These are phyloP conservation scores for Incumbomyces lentus DNA, from an alignment of 2,329 filamentous ascomycete genomes.

Conservation along the genomic window DNA sequence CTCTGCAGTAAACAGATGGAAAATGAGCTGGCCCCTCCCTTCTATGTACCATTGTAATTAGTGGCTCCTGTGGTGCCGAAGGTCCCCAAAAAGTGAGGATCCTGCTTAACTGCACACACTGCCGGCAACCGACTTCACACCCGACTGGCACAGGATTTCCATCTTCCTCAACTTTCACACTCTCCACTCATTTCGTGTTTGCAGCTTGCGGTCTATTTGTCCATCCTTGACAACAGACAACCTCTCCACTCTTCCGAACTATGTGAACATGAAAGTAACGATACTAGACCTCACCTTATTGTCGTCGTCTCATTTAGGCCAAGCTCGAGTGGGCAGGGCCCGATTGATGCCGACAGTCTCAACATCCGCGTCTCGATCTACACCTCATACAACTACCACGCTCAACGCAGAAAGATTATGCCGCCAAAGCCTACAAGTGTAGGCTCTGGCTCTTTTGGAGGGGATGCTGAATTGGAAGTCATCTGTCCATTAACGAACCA, in stretches of 20 bases:
- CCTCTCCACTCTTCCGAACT: neutral
- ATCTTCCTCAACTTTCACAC: neutral
- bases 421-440: conserved; percentile 79
- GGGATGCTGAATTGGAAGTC: conserved; percentile 85
- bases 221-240: conserved; percentile 4
- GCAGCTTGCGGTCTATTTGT: conserved; percentile 5
- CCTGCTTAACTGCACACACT: too few relatives aligned
- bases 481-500: conserved; percentile 92
- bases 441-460: conserved; percentile 77
- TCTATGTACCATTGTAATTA: neutral
- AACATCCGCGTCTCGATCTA: neutral
- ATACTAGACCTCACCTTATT: neutral
- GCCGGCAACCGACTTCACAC: too few relatives aligned
- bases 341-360: conserved; percentile 8
- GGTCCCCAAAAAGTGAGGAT: too few relatives aligned
- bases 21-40: too few relatives aligned
- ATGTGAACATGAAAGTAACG: conserved; percentile 7
- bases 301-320: conserved; percentile 6
- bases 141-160: too few relatives aligned
- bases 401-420: conserved; percentile 48
- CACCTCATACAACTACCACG: conserved; percentile 25
- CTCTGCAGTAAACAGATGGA: too few relatives aligned
- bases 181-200: conserved; percentile 1
- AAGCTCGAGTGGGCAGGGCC: conserved; percentile 8
- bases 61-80: too few relatives aligned